Evolutionary conservation across 2,329 filamentous ascomycete species (phyloP), one percentile per base, ranked within the genome.

Genomic region (Penicillium sp.): DNA sequence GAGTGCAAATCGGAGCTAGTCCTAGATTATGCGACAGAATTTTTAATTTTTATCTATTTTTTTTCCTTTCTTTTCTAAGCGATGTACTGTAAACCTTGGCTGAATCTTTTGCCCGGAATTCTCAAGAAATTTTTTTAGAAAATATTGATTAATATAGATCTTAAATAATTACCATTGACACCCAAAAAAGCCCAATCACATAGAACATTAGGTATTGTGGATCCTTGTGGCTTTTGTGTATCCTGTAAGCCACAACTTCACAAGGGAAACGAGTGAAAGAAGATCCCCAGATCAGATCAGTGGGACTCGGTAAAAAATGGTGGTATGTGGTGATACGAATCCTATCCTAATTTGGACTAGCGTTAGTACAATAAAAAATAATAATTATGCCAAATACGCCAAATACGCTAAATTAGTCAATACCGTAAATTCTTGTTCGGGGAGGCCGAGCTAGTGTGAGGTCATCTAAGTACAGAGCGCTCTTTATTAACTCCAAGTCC

Each of bases 201-300:
- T 38, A 45, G 36, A 49, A 45, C 23, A n/a, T 23, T 29, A 8
- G 29, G 21, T 23, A 27, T 50, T 17, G 53, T 56, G 53, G 47
- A 52, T 36, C n/a, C 21, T 13, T 51, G 53, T 56, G 53, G 53
- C 53, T 56, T 54, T 53, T 55, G 38, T 43, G 27, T 44, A 42
- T 41, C 35, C 35, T 48, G 53, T 47, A 59, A 59, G 55, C 61
- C 60, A 62, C 54, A 55, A 41, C 45, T 57, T 48, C 45, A 55
- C 44, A 25, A 48, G 21, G 17, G 33, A 45, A 45, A 44, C 29
- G 25, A 42, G 21, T 25, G 53, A 49, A 36, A 44, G 45, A 55
- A 50, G 45, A 52, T 52, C 48, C 56, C 54, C 53, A 44, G 53
- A 44, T 51, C 41, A 57, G 63, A 65, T 65, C 63, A 65, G 63